A percentile compares a stretch with the other conserved stretches of the same genome.
Conservation (phyloP, 345 rosid species). For the Sisymbrium altissimum region DNA sequence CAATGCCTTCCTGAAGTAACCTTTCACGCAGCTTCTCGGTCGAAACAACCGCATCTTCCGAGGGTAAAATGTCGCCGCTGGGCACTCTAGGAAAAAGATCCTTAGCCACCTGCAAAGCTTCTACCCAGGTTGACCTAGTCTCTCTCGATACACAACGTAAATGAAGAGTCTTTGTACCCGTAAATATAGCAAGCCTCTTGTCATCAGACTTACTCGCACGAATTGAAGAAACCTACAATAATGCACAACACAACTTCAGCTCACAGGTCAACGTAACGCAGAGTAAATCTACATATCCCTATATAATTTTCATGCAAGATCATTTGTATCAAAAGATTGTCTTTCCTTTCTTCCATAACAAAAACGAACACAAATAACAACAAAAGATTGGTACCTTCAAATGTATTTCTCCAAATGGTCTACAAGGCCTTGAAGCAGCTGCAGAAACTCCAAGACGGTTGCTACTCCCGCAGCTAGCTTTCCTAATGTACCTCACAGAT, state of each 20-base stretch:
- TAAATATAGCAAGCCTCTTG: conserved; percentile 87
- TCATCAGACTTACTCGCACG: conserved; percentile 97
- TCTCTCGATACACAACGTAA: conserved; percentile 72
- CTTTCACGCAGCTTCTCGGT: conserved; percentile 79
- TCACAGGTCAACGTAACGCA: not conserved
- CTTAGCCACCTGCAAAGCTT: conserved; percentile 77
- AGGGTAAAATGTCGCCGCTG: conserved; percentile 59
- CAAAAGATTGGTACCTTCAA: conserved; percentile 53
- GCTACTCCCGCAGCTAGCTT: conserved; percentile 55
- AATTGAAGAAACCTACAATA: conserved; percentile 81
- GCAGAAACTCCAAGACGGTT: conserved; percentile 33
- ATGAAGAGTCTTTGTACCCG: conserved; percentile 98
- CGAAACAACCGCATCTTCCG: conserved; percentile 73
- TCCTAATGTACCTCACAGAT: conserved; percentile 70
- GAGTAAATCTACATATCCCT: not conserved
- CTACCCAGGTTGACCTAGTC: conserved; percentile 83
- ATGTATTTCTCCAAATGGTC: conserved; percentile 90
- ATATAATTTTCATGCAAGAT: not conserved
- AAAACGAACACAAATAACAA: not conserved
- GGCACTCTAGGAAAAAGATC: conserved; percentile 77
- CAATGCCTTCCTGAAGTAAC: conserved; percentile 72
- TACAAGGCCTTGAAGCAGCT: conserved; percentile 48
- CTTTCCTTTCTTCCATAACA: not conserved
- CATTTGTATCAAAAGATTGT: not conserved
- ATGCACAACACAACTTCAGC: conserved; percentile 12